These are phyloP conservation scores for Alternaria dauci DNA, from an alignment of 2,329 filamentous ascomycete species.

Conservation along the genomic window DNA sequence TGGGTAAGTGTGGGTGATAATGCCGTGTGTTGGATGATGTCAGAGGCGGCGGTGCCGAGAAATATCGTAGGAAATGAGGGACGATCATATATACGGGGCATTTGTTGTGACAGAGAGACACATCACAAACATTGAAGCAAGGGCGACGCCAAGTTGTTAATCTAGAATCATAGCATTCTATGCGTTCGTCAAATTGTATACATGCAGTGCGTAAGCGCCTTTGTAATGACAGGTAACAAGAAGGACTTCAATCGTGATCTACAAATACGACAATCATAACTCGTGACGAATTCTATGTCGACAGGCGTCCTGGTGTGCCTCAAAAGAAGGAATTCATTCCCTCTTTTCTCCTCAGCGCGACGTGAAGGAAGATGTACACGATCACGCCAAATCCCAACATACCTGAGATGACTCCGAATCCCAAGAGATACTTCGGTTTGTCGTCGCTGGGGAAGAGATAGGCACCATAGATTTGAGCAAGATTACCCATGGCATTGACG, in stretches of 20 bases:
- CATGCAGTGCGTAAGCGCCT: not conserved
- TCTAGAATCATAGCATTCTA: not conserved
- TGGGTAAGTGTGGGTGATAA: not conserved
- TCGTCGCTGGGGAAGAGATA: slow-evolving; percentile 61
- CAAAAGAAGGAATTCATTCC: slow-evolving; percentile 21
- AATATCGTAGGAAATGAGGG: not conserved
- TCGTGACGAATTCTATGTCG: not conserved
- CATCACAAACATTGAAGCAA: not conserved
- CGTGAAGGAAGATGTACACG: slow-evolving; percentile 43
- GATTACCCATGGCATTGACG: slow-evolving; percentile 63
- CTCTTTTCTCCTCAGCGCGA: slow-evolving; percentile 36
- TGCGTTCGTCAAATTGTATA: not conserved
- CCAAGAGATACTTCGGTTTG: slow-evolving; percentile 55
- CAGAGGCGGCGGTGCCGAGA: not conserved
- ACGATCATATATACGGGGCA: not conserved
- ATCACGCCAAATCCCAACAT: slow-evolving; percentile 44
- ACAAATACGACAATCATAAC: not conserved
- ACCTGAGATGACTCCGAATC: slow-evolving; percentile 35
- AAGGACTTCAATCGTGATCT: not conserved
- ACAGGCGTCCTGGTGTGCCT: not conserved
- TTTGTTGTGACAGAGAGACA: not conserved
- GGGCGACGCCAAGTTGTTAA: not conserved
- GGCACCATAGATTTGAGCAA: slow-evolving; percentile 65
- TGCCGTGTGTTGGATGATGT: not conserved
- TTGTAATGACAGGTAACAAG: not conserved